These are phyloP conservation scores for Nicotiana attenuata DNA, from an alignment of 257 asterid species.

Conservation along the genomic window DNA sequence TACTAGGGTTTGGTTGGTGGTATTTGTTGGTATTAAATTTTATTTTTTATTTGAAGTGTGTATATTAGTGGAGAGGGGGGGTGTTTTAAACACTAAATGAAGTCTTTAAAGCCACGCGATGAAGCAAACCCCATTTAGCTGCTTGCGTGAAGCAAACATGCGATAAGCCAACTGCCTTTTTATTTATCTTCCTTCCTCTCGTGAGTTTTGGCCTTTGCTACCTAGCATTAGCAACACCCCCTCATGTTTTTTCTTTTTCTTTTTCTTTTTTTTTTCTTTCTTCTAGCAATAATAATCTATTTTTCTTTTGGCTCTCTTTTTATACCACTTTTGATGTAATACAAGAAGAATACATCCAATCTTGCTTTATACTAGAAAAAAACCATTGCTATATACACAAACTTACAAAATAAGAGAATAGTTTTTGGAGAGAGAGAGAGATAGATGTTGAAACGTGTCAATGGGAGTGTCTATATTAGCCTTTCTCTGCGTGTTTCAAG, in stretches of 20 bases:
- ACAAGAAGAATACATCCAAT: slow-evolving; percentile 1
- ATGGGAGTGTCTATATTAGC: slow-evolving; percentile 18
- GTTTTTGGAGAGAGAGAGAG: neutral
- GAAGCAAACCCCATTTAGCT: slow-evolving; percentile 82
- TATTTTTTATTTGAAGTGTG: neutral
- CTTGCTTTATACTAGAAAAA: neutral
- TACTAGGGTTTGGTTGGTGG: slow-evolving; percentile 60
- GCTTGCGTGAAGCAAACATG: slow-evolving; percentile 99
- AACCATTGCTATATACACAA: neutral
- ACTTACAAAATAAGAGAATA: neutral
- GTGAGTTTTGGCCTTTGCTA: slow-evolving; percentile 48
- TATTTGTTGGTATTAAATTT: slow-evolving; percentile 7
- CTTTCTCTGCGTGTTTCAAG: slow-evolving; percentile 45
- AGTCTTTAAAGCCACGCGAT: slow-evolving; percentile 97
- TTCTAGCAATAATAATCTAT: neutral
- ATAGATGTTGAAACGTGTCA: slow-evolving; percentile 30
- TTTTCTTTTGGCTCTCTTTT: neutral
- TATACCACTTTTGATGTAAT: slow-evolving; percentile 5
- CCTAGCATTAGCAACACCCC: slow-evolving; percentile 23
- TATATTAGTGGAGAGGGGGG: slow-evolving; percentile 21
- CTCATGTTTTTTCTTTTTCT: slow-evolving; percentile 33
- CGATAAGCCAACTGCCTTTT: slow-evolving; percentile 75
- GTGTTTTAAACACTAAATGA: slow-evolving; percentile 45
- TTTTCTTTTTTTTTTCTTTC: slow-evolving; percentile 11
- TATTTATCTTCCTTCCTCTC: slow-evolving; percentile 50